phyloP scores from a whole-genome alignment of 208 protist species.

The Porcisia deanei region DNA sequence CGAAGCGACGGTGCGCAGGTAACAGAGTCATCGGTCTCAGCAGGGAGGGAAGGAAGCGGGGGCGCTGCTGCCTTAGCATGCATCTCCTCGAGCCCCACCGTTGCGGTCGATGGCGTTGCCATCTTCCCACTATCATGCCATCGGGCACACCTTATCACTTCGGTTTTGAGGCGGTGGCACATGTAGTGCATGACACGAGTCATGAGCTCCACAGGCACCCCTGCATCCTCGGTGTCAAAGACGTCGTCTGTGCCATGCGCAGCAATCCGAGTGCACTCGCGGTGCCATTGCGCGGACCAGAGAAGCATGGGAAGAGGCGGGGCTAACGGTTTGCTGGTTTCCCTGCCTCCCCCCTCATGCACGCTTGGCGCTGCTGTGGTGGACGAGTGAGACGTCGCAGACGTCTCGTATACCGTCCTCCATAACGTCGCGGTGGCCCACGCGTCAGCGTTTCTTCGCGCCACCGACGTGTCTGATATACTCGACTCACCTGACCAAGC shows the following conservation, averaged over 20 bases:
- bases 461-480: background rate
- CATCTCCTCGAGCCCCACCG: background rate
- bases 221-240: conserved; percentile 25
- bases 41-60: background rate
- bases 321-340: too few species aligned
- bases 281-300: conserved; percentile 21
- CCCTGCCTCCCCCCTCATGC: background rate
- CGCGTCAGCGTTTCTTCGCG: background rate
- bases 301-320: background rate
- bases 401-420: background rate
- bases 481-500: background rate
- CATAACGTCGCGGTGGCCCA: conserved; percentile 10
- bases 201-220: conserved; percentile 21
- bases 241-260: conserved; percentile 32
- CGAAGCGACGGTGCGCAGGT: conserved; percentile 5
- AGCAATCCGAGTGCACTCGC: conserved; percentile 30
- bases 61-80: background rate
- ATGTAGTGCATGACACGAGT: conserved; percentile 19
- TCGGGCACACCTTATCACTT: conserved; percentile 1
- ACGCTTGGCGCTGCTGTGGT: background rate
- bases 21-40: background rate
- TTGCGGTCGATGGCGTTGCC: background rate
- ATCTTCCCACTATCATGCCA: background rate
- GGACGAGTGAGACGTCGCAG: background rate
- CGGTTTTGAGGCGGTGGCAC: conserved; percentile 20